Percentiles rank a stretch among this genome's conserved stretches.
Evolutionary conservation across 2,329 filamentous ascomycete species (phyloP).

Genomic region (Monilinia fructicola): DNA sequence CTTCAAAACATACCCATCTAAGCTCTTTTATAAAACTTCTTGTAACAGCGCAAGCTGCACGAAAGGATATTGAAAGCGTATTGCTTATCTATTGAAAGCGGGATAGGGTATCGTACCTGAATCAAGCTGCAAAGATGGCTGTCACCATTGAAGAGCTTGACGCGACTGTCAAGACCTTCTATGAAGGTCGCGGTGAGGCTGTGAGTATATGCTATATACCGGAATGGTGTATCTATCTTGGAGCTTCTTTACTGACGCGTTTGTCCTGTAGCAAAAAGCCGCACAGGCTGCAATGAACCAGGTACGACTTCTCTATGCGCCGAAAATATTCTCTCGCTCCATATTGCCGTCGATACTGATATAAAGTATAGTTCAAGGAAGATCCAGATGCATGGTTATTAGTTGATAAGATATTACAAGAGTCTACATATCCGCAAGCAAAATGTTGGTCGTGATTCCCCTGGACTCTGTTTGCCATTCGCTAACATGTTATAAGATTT

Average conservation of each 20-base stretch:
- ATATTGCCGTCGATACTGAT: conserved; percentile 30
- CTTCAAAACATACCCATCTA: conserved; percentile 28
- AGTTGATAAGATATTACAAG: conserved; percentile 93
- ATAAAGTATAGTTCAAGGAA: conserved; percentile 79
- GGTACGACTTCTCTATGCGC: conserved; percentile 53
- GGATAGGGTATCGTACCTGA: conserved; percentile 32
- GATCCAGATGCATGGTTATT: conserved; percentile 97
- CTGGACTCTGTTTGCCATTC: conserved; percentile 4
- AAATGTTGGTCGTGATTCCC: conserved; percentile 67
- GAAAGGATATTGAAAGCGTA: conserved; percentile 26
- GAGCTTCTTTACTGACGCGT: conserved; percentile 42
- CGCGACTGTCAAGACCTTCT: conserved; percentile 93
- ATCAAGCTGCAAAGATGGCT: conserved; percentile 54
- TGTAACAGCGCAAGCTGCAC: conserved; percentile 36
- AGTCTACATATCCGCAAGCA: conserved; percentile 90
- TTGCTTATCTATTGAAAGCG: conserved; percentile 30
- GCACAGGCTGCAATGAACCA: conserved; percentile 91
- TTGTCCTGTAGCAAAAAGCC: conserved; percentile 78
- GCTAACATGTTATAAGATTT: conserved; percentile 60
- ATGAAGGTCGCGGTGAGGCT: conserved; percentile 91
- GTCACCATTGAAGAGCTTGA: conserved; percentile 90
- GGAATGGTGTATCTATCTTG: conserved; percentile 17
- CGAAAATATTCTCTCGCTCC: conserved; percentile 21
- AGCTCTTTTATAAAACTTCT: conserved; percentile 25
- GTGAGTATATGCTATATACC: conserved; percentile 52